These are phyloP conservation scores for Saccharomycopsis guyanensis DNA, from an alignment of 805 yeast genomes.

Conservation along the genomic window DNA sequence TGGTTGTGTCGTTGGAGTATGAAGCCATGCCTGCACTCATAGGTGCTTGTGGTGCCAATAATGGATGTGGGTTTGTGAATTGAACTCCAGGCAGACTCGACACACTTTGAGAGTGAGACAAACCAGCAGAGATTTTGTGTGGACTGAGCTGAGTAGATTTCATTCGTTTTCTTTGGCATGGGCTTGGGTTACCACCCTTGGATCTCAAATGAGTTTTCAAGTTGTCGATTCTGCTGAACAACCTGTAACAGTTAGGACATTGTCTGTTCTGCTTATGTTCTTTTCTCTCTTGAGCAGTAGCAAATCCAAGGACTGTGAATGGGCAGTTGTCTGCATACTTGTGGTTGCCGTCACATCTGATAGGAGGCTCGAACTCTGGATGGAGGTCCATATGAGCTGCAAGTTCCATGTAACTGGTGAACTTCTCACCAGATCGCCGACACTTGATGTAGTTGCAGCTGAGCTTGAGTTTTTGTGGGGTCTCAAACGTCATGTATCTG, in stretches of 20 bases:
- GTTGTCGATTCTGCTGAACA: conserved; percentile 21
- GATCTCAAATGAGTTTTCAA: conserved; percentile 16
- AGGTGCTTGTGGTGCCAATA: background rate
- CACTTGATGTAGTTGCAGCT: conserved; percentile 15
- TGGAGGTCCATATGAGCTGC: conserved; percentile 20
- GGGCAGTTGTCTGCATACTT: conserved; percentile 13
- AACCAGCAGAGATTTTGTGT: background rate
- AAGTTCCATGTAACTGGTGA: conserved; percentile 8
- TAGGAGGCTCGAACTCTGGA: conserved; percentile 10
- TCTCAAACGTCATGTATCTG: conserved; percentile 11
- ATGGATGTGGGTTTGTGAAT: background rate
- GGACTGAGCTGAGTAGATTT: background rate
- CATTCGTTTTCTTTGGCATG: conserved; percentile 10
- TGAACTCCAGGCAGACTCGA: background rate
- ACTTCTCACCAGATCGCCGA: background rate
- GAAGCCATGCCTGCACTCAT: too few relatives aligned
- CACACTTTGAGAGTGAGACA: background rate
- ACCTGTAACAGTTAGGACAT: conserved; percentile 14
- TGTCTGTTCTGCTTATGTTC: conserved; percentile 17
- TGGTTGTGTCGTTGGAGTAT: background rate
- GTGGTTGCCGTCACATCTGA: conserved; percentile 17
- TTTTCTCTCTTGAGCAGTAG: conserved; percentile 10
- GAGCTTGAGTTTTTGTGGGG: conserved; percentile 19
- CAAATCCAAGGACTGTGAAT: conserved; percentile 17
- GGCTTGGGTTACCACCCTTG: conserved; percentile 17